Percentiles rank a stretch among this genome's conserved stretches.
These are phyloP conservation scores for Alternaria sp. DNA, from an alignment of 2,329 filamentous ascomycete species.

Conservation along the genomic window DNA sequence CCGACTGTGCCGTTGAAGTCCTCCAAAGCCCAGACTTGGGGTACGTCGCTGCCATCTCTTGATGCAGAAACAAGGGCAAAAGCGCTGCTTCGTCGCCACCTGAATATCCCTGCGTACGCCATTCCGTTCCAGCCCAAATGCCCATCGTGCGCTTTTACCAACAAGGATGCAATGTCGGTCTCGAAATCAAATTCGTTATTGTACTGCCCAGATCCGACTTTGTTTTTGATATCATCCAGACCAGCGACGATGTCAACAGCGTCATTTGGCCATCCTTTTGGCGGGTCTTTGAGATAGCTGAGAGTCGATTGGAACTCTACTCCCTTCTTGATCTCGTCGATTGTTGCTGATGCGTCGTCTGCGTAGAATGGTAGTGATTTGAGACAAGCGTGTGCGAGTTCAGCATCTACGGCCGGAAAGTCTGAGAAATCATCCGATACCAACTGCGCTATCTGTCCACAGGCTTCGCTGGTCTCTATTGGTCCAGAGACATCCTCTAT, in stretches of 20 bases:
- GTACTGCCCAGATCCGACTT: slow-evolving; percentile 42
- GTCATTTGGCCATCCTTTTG: slow-evolving; percentile 46
- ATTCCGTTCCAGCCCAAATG: slow-evolving; percentile 47
- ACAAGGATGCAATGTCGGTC: slow-evolving; percentile 40
- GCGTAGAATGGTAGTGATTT: slow-evolving; percentile 44
- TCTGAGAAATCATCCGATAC: slow-evolving; percentile 15
- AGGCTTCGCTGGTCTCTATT: slow-evolving; percentile 37
- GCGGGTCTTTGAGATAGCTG: slow-evolving; percentile 49
- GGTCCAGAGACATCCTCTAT: slow-evolving; percentile 38
- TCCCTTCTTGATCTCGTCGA: slow-evolving; percentile 44
- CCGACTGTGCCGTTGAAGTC: slow-evolving; percentile 39
- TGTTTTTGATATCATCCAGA: slow-evolving; percentile 43
- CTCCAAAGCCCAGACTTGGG: slow-evolving; percentile 39
- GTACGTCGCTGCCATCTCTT: slow-evolving; percentile 34
- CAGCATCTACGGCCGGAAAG: slow-evolving; percentile 37
- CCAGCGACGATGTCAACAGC: slow-evolving; percentile 48
- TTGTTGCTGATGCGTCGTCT: slow-evolving; percentile 31
- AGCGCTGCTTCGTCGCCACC: slow-evolving; percentile 37
- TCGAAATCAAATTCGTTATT: slow-evolving; percentile 53
- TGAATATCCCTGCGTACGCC: slow-evolving; percentile 45
- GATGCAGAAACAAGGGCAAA: slow-evolving; percentile 42
- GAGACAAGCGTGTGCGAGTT: slow-evolving; percentile 46
- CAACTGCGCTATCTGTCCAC: slow-evolving; percentile 31
- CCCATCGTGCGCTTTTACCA: slow-evolving; percentile 44
- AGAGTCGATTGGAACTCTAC: slow-evolving; percentile 51